Percentiles rank a stretch among this genome's conserved stretches.
Evolutionary conservation across 2,329 filamentous ascomycete genomes (phyloP).

Genomic region (Sporothrix phasma): DNA sequence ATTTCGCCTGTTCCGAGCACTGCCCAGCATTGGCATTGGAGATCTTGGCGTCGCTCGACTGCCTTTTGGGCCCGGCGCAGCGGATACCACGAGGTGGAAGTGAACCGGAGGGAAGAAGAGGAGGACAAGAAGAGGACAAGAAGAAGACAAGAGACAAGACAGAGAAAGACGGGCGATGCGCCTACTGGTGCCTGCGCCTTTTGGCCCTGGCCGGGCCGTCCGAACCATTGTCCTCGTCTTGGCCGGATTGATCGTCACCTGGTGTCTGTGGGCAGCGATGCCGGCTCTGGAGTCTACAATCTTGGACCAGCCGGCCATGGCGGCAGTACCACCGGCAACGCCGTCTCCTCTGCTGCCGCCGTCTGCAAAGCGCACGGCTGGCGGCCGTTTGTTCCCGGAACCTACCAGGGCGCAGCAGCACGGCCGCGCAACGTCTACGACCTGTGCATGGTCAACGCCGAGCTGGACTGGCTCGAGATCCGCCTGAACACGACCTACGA

Average conservation of each 20-base stretch:
- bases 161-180: background rate
- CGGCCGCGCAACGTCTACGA: constrained; percentile 46
- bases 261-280: constrained; percentile 1
- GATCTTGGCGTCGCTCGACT: background rate
- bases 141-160: background rate
- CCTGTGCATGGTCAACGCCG: constrained; percentile 51
- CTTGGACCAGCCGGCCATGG: background rate
- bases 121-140: no score
- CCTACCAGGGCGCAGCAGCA: background rate
- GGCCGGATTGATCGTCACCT: constrained; percentile 3
- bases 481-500: constrained; percentile 47
- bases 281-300: background rate
- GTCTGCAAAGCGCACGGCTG: constrained; percentile 32
- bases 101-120: no score
- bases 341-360: background rate
- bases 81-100: no score
- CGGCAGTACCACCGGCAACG: background rate
- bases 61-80: background rate
- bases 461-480: constrained; percentile 57
- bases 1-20: background rate
- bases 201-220: constrained; percentile 4
- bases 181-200: background rate
- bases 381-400: constrained; percentile 24
- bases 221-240: background rate
- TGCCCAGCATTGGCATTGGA: background rate